phyloP scores from a whole-genome alignment of 202 grass and related monocot genomes.

The Musa balbisiana region DNA sequence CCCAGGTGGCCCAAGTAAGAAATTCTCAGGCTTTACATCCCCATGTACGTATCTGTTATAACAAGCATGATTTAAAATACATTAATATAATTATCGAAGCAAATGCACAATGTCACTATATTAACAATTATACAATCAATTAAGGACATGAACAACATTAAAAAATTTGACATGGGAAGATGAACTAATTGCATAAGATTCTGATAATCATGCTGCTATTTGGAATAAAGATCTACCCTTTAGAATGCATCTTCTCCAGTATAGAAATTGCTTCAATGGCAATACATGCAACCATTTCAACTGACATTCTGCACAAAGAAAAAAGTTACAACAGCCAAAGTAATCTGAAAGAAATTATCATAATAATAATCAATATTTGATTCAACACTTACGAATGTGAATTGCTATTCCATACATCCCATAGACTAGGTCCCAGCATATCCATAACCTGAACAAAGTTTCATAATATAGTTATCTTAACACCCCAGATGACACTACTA shows the following conservation, averaged over 20 bases:
- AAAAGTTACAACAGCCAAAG: not conserved
- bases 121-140: not conserved
- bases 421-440: constrained; percentile 93
- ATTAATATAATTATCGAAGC: not conserved
- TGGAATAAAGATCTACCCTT: constrained; percentile 46
- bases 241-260: constrained; percentile 96
- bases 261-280: constrained; percentile 96
- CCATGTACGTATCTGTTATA: constrained; percentile 70
- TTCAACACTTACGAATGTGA: constrained; percentile 66
- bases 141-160: constrained; percentile 12
- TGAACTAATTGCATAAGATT: not conserved
- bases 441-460: constrained; percentile 77
- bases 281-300: constrained; percentile 98
- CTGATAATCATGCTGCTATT: constrained; percentile 16
- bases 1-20: constrained; percentile 84
- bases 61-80: not conserved
- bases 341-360: not conserved
- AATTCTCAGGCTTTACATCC: constrained; percentile 98
- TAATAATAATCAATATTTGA: not conserved
- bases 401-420: constrained; percentile 93
- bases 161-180: constrained; percentile 1
- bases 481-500: not conserved
- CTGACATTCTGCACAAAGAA: constrained; percentile 64
- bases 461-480: constrained; percentile 19
- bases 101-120: not conserved